A percentile compares a stretch with the other conserved stretches of the same genome.
These are phyloP conservation scores for Dryas alaskensis DNA, from an alignment of 306 rosid genomes.

Conservation along the genomic window DNA sequence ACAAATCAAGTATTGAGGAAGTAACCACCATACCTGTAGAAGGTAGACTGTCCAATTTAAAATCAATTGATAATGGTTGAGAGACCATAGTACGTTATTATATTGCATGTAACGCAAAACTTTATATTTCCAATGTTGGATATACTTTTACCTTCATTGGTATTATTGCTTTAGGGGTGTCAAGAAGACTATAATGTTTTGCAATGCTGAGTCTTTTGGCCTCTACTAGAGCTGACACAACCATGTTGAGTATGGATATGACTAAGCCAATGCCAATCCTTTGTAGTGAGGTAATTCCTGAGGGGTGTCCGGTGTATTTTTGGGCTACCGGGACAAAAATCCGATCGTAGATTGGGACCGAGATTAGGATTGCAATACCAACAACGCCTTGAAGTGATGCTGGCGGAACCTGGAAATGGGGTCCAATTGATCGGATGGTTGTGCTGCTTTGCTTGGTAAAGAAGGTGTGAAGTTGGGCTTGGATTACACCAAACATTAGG, in stretches of 20 bases:
- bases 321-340: slow-evolving; percentile 42
- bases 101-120: too few relatives aligned
- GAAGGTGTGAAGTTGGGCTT: slow-evolving; percentile 57
- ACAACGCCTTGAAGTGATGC: slow-evolving; percentile 65
- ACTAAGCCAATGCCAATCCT: slow-evolving; percentile 64
- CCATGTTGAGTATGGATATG: slow-evolving; percentile 58
- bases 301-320: slow-evolving; percentile 40
- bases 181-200: slow-evolving; percentile 34
- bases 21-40: slow-evolving; percentile 60
- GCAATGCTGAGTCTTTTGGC: slow-evolving; percentile 53
- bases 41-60: too few relatives aligned
- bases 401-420: slow-evolving; percentile 52
- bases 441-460: slow-evolving; percentile 69
- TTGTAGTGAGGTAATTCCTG: slow-evolving; percentile 67
- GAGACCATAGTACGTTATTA: too few relatives aligned
- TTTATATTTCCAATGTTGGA: too few relatives aligned
- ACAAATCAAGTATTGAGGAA: slow-evolving; percentile 61
- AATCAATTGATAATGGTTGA: too few relatives aligned
- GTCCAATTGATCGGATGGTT: slow-evolving; percentile 48
- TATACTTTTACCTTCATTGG: slow-evolving; percentile 36
- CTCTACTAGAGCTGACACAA: slow-evolving; percentile 53
- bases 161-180: slow-evolving; percentile 38
- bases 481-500: slow-evolving; percentile 54
- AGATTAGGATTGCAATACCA: slow-evolving; percentile 42
- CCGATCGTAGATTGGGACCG: slow-evolving; percentile 52